Evolutionary conservation across 2,329 filamentous ascomycete species (phyloP).

Genomic region (Aspergillus vadensis): DNA sequence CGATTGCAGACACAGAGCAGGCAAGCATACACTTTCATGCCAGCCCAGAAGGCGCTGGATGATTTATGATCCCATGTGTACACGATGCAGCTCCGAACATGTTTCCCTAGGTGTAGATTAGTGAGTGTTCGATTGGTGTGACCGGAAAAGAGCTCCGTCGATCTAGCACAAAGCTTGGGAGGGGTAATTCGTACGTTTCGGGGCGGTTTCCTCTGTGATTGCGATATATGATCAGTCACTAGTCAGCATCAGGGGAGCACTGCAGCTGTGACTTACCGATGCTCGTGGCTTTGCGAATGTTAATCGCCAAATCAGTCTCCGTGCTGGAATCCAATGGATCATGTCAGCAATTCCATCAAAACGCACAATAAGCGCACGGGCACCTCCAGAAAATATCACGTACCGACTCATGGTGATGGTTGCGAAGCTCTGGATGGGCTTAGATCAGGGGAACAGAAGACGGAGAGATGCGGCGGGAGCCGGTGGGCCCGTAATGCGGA

Average conservation of each 20-base stretch:
- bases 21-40: constrained; percentile 87
- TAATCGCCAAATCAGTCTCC: constrained; percentile 65
- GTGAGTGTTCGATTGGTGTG: not conserved
- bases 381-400: constrained; percentile 20
- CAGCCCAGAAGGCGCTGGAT: constrained; percentile 91
- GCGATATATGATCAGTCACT: constrained; percentile 20
- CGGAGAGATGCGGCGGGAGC: constrained; percentile 20
- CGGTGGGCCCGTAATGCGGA: constrained; percentile 26
- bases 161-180: constrained; percentile 7
- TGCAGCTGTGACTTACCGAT: constrained; percentile 49
- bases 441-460: constrained; percentile 27
- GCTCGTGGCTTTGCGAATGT: constrained; percentile 68
- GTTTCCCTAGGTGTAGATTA: constrained; percentile 63
- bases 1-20: not conserved
- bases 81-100: constrained; percentile 96
- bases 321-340: constrained; percentile 44
- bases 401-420: constrained; percentile 66
- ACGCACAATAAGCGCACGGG: not conserved
- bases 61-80: constrained; percentile 99
- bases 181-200: constrained; percentile 57
- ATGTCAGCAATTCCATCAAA: constrained; percentile 7
- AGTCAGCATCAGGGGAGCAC: constrained; percentile 1
- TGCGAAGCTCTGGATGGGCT: constrained; percentile 35
- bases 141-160: constrained; percentile 3
- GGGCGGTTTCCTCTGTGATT: constrained; percentile 62